phyloP scores from a whole-genome alignment of 2,329 filamentous ascomycete species.

The Sclerotinia subarctica region DNA sequence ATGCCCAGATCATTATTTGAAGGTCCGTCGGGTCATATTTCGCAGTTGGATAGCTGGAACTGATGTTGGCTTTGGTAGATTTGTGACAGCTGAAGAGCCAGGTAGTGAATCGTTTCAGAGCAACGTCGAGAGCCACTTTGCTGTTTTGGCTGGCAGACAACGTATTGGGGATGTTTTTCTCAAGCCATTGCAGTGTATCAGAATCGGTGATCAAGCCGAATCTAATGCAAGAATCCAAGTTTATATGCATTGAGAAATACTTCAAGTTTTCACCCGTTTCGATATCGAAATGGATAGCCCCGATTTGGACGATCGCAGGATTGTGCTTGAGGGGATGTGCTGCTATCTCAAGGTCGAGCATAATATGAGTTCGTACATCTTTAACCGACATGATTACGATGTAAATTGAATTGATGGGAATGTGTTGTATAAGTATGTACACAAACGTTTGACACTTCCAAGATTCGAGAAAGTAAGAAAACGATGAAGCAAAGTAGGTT shows the following conservation, averaged over 20 bases:
- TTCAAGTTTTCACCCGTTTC: not conserved
- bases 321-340: not conserved
- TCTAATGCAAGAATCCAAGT: not conserved
- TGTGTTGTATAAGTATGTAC: not conserved
- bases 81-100: conserved; percentile 3
- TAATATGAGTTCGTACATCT: conserved; percentile 9
- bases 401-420: not conserved
- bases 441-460: not conserved
- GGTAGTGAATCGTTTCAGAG: not conserved
- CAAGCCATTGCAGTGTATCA: conserved; percentile 4
- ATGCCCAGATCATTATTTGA: conserved; percentile 11
- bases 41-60: not conserved
- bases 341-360: conserved; percentile 16
- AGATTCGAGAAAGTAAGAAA: not conserved
- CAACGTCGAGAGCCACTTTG: not conserved
- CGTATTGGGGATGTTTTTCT: not conserved
- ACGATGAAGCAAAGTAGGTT: not conserved
- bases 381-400: not conserved
- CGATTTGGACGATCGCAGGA: conserved; percentile 13
- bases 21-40: conserved; percentile 4
- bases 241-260: not conserved
- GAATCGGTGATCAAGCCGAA: not conserved
- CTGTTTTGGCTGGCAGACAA: conserved; percentile 6
- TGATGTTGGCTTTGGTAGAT: not conserved
- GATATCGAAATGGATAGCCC: conserved; percentile 13